Evolutionary conservation across 2,329 filamentous ascomycete species (phyloP).

Genomic region (Epichloe sp.): DNA sequence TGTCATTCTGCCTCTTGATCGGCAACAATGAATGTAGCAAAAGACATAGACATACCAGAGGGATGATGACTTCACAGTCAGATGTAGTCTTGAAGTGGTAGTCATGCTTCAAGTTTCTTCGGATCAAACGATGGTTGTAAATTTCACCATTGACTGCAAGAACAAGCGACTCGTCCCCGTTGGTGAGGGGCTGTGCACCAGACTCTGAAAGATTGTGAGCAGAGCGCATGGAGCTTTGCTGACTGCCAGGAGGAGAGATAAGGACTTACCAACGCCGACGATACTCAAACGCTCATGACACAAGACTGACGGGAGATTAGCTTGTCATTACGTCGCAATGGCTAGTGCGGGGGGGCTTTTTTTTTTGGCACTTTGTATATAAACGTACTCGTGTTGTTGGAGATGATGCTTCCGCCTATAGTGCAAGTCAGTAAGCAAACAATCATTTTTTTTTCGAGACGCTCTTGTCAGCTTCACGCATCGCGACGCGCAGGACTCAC

Average conservation of each 20-base stretch:
- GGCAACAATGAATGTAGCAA: background rate
- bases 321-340: background rate
- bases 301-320: constrained; percentile 47
- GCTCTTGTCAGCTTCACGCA: background rate
- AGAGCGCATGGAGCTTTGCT: constrained; percentile 8
- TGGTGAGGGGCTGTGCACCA: constrained; percentile 90
- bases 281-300: constrained; percentile 97
- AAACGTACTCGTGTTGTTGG: constrained; percentile 76
- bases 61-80: constrained; percentile 98
- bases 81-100: constrained; percentile 99
- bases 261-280: constrained; percentile 74
- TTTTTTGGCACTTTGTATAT: background rate
- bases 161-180: constrained; percentile 74
- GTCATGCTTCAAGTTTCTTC: constrained; percentile 68
- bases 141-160: constrained; percentile 99
- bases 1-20: background rate
- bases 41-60: constrained; percentile 50
- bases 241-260: background rate
- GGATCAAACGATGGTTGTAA: constrained; percentile 95
- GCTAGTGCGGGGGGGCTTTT: no score
- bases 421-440: background rate
- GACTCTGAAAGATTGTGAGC: constrained; percentile 48
- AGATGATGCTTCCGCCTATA: constrained; percentile 73
- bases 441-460: no score
- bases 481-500: constrained; percentile 41